Evolutionary conservation across 331 rosid genomes (phyloP), one percentile per base, ranked within the genome.

Genomic region (Prunus yedoensis): DNA sequence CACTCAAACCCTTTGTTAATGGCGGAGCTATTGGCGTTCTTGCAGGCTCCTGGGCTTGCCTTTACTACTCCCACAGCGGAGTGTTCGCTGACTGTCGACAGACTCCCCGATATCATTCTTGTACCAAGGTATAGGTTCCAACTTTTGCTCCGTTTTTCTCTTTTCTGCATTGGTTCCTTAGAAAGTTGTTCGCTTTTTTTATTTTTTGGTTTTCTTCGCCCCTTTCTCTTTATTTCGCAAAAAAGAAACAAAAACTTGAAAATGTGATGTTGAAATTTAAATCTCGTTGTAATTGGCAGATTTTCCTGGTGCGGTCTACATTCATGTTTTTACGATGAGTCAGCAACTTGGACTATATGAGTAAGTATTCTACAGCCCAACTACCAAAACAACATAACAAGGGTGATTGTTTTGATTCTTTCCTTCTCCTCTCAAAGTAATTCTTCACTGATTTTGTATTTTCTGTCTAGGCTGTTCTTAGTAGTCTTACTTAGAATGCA

Each of bases 311-410:
- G 10, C 13, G 61, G 30, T 50, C 50, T 57, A 27, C 18, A 52
- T 30, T 50, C 4, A n/a, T 69, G 50, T 60, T 51, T 17, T 69
- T 12, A 14, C 45, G 2, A 1, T 25, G 12, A 27, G 46, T 13
- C 61, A 50, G 28, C 46, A 8, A 51, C 28, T 69, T 69, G 74
- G 74, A 28, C 17, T 69, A 17, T 69, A 50, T 20, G 74, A 69
- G 74, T 50, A 5, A 69, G 74, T 69, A 3, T 28, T 51, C 23
- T 30, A 38, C 10, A 20, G 10, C 71, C 56, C 35, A 41, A 23
- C 25, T 10, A 66, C 71, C 32, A 66, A 10, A 8, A 7, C 68
- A 9, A 9, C 20, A 28, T 28, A 28, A 28, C 30, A 28, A 28
- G 30, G 30, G 30, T 28, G 30, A 28, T 28, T 28, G 30, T 28